A percentile compares a stretch with the other conserved stretches of the same genome.
Evolutionary conservation across 2,329 filamentous ascomycete species (phyloP).

Genomic region (Fusarium begoniae): DNA sequence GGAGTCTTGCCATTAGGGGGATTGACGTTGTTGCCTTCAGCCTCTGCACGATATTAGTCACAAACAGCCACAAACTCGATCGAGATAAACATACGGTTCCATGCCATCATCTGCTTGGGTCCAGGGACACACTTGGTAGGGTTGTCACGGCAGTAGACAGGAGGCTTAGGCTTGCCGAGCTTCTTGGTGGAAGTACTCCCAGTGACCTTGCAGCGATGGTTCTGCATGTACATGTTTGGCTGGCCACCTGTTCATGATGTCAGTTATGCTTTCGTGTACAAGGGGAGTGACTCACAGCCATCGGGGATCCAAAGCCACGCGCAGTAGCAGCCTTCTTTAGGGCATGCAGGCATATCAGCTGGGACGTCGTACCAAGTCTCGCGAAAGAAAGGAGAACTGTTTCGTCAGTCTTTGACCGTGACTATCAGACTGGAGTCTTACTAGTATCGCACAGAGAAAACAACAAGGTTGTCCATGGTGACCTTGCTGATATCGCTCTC

Average conservation of each 20-base stretch:
- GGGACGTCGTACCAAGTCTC: constrained; percentile 44
- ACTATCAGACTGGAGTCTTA: constrained; percentile 35
- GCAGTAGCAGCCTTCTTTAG: constrained; percentile 44
- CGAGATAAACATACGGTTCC: constrained; percentile 49
- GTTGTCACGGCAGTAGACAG: constrained; percentile 55
- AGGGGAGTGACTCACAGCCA: constrained; percentile 30
- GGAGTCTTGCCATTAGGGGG: constrained; percentile 42
- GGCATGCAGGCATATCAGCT: constrained; percentile 40
- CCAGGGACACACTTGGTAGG: constrained; percentile 54
- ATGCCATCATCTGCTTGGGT: constrained; percentile 61
- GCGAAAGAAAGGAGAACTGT: constrained; percentile 44
- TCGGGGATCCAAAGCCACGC: constrained; percentile 47
- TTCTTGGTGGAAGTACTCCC: constrained; percentile 51
- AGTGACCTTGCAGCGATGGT: constrained; percentile 59
- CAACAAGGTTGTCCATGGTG: constrained; percentile 60
- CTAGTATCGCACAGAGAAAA: constrained; percentile 58
- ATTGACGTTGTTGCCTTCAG: constrained; percentile 47
- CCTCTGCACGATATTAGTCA: constrained; percentile 34
- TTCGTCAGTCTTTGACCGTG: neutral
- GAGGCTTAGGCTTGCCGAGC: constrained; percentile 52
- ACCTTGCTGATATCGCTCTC: constrained; percentile 56
- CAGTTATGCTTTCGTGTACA: neutral
- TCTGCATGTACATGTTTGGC: constrained; percentile 56
- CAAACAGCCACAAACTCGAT: neutral
- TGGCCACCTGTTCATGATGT: constrained; percentile 29